Evolutionary conservation across 1,139 yeast species (phyloP), one percentile per base, ranked within the genome.

Genomic region (Geotrichum klebahnii): DNA sequence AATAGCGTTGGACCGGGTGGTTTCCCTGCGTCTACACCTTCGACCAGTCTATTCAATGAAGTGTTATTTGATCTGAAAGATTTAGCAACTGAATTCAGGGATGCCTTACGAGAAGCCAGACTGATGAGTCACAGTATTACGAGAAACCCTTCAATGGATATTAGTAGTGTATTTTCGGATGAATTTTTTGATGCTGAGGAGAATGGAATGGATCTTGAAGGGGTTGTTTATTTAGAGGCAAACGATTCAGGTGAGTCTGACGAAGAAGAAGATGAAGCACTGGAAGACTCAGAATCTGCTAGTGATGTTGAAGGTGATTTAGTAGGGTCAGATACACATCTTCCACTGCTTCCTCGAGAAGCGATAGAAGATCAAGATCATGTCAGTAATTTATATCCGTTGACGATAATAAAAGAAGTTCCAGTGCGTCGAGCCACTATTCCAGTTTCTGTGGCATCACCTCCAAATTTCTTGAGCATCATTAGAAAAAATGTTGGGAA

Each of bases 401-500:
- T 87, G 12, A 42, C 44, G 43, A 87, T 90, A 1, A 51, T 66
- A 16, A 53, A 48, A 2, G 66, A 67, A 31, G 65, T 64, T 0
- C 71, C 86, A 5, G 59, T 66, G 22, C 77, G 96, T 50, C 76
- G 90, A 49, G 63, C 67, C 28, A 85, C 79, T 49, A 74, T 90
- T n/a, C 78, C 79, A 2, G 71, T 72, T 16, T 78, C 89, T 50
- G 72, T 72, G 0, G 77, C 81, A 41, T 71, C 80, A 0, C 97
- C 97, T 1, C 96, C 96, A 3, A 84, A 94, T 56, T 69, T 92
- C 35, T 71, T 90, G 48, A 77, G 89, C 0, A 79, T 89, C 61
- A 75, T 92, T 53, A 78, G 96, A 50, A 89, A 90, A 64, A 89
- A 88, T 60, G 95, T 90, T 14, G 97, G 97, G 24, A 90, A 90